A percentile compares a stretch with the other conserved stretches of the same genome.
These are phyloP conservation scores for Cucumis melo DNA, from an alignment of 306 rosid species.

Conservation along the genomic window DNA sequence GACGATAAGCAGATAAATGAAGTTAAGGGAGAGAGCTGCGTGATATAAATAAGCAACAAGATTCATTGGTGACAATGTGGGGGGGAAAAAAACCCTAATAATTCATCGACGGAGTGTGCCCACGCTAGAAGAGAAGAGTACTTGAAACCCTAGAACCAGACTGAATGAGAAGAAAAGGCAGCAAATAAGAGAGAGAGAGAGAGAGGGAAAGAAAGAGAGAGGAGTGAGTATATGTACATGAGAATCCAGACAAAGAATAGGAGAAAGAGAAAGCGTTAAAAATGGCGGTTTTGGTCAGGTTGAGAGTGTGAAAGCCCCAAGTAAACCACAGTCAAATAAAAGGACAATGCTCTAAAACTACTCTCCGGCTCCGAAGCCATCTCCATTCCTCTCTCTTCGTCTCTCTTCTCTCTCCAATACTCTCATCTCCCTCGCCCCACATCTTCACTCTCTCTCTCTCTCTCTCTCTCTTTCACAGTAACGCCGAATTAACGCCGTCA, in stretches of 20 bases:
- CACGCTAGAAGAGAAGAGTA: neutral
- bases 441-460: neutral
- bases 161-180: neutral
- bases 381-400: neutral
- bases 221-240: slow-evolving; percentile 11
- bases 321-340: slow-evolving; percentile 53
- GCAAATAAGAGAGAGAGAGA: neutral
- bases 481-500: slow-evolving; percentile 10
- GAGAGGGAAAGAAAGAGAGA: neutral
- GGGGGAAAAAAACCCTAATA: slow-evolving; percentile 22
- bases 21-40: neutral
- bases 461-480: neutral
- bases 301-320: slow-evolving; percentile 46
- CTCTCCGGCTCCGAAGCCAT: slow-evolving; percentile 6
- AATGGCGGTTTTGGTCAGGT: slow-evolving; percentile 55
- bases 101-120: slow-evolving; percentile 25
- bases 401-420: neutral
- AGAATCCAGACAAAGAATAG: neutral
- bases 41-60: slow-evolving; percentile 12
- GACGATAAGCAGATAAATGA: neutral
- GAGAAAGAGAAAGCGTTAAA: slow-evolving; percentile 26
- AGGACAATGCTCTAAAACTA: slow-evolving; percentile 17
- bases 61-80: slow-evolving; percentile 50
- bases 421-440: slow-evolving; percentile 12
- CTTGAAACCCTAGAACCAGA: slow-evolving; percentile 48